Conservation (phyloP, 495 filamentous ascomycete species). For the Penicillium malachiteum region DNA sequence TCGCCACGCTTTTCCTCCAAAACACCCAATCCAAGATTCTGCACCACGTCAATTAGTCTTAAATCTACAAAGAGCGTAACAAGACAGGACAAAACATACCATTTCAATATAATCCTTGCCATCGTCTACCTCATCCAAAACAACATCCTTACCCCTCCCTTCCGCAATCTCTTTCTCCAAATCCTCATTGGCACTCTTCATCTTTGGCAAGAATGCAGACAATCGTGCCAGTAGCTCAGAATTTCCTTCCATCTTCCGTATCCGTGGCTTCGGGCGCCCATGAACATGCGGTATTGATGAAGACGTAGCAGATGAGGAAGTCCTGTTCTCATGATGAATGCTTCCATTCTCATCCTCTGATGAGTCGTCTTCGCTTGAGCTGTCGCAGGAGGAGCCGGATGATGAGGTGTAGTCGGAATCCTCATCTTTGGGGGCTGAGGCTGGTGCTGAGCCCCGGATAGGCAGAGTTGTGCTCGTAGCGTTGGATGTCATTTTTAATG, state of each 20-base stretch:
- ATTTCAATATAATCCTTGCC: slow-evolving; percentile 53
- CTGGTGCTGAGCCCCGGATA: not conserved
- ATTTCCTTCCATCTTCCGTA: slow-evolving; percentile 27
- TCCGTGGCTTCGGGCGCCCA: slow-evolving; percentile 37
- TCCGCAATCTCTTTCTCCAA: slow-evolving; percentile 42
- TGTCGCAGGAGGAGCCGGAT: slow-evolving; percentile 32
- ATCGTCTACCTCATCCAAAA: slow-evolving; percentile 38
- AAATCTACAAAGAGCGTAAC: not conserved
- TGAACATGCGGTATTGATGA: slow-evolving; percentile 30
- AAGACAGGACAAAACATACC: slow-evolving; percentile 27
- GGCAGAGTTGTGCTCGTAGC: slow-evolving; percentile 1
- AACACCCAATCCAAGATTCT: slow-evolving; percentile 54
- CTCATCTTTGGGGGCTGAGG: slow-evolving; percentile 21
- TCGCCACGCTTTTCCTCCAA: slow-evolving; percentile 43
- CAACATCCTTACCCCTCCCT: slow-evolving; percentile 32
- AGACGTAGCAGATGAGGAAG: not conserved
- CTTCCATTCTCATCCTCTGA: slow-evolving; percentile 27
- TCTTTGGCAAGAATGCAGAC: slow-evolving; percentile 46
- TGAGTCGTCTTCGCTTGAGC: slow-evolving; percentile 23
- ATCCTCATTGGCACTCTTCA: slow-evolving; percentile 49
- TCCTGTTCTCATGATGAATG: slow-evolving; percentile 10
- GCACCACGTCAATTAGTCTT: slow-evolving; percentile 6
- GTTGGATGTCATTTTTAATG: slow-evolving; percentile 14
- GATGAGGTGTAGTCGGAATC: slow-evolving; percentile 44
- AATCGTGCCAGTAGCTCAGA: slow-evolving; percentile 39